Evolutionary conservation across 805 yeast genomes (phyloP).

Genomic region (Candida nitratophila): DNA sequence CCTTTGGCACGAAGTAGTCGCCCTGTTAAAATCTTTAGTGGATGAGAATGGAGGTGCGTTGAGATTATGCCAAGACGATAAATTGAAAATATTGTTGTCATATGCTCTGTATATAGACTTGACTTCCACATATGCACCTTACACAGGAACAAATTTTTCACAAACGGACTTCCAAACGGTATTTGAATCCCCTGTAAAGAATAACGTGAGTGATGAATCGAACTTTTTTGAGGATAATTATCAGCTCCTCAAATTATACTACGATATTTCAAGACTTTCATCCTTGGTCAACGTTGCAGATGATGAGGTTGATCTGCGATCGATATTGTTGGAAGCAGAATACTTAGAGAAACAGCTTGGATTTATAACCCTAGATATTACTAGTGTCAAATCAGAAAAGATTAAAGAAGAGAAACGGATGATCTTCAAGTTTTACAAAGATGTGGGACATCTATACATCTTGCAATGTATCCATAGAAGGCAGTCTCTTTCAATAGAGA

Average conservation of each 20-base stretch:
- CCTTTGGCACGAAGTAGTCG: background rate
- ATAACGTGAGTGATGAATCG: background rate
- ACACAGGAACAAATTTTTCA: slow-evolving; percentile 3
- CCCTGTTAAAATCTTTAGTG: background rate
- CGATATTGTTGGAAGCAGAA: slow-evolving; percentile 8
- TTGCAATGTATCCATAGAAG: slow-evolving; percentile 8
- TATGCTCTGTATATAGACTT: slow-evolving; percentile 5
- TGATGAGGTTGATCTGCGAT: slow-evolving; percentile 7
- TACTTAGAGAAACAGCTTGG: slow-evolving; percentile 5
- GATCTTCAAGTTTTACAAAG: slow-evolving; percentile 7
- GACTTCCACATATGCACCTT: slow-evolving; percentile 4
- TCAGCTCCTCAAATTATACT: slow-evolving; percentile 5
- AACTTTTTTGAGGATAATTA: slow-evolving; percentile 2
- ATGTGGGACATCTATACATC: slow-evolving; percentile 5
- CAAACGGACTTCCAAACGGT: slow-evolving; percentile 2
- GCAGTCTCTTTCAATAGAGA: slow-evolving; percentile 8
- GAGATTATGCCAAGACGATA: background rate
- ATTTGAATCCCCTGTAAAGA: background rate
- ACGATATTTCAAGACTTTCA: slow-evolving; percentile 4
- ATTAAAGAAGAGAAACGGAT: background rate
- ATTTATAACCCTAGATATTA: background rate
- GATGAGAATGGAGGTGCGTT: background rate
- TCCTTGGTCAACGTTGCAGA: slow-evolving; percentile 6
- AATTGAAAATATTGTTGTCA: slow-evolving; percentile 1
- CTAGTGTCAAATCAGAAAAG: background rate